phyloP scores from a whole-genome alignment of 2,329 filamentous ascomycete genomes.

The Coniochaeta sp. region DNA sequence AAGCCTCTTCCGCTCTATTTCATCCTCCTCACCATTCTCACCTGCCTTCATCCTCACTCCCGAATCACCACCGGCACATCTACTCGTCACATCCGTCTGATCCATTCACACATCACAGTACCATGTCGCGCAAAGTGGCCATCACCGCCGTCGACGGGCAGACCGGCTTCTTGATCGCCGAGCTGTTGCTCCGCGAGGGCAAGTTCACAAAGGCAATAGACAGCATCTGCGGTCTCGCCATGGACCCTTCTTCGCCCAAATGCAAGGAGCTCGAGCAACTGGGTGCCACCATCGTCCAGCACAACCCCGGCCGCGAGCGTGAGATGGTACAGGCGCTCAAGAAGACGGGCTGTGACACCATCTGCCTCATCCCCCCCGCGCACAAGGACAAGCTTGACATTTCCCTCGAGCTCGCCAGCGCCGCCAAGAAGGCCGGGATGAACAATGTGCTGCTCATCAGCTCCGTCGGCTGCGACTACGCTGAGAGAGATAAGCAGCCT shows the following conservation, averaged over 20 bases:
- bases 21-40: neutral
- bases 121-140: slow-evolving; percentile 39
- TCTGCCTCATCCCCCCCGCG: slow-evolving; percentile 41
- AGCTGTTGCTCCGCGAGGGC: slow-evolving; percentile 34
- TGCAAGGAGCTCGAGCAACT: slow-evolving; percentile 31
- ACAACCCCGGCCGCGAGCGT: slow-evolving; percentile 30
- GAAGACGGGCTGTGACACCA: slow-evolving; percentile 34
- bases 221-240: slow-evolving; percentile 30
- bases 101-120: neutral
- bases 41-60: neutral
- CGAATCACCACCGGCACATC: neutral
- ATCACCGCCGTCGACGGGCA: slow-evolving; percentile 41
- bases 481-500: slow-evolving; percentile 38
- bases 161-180: slow-evolving; percentile 41
- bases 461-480: slow-evolving; percentile 40
- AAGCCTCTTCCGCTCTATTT: neutral
- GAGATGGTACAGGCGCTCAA: slow-evolving; percentile 35
- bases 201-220: slow-evolving; percentile 33
- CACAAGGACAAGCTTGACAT: slow-evolving; percentile 37
- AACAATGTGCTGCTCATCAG: slow-evolving; percentile 39
- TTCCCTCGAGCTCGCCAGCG: slow-evolving; percentile 32
- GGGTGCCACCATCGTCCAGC: slow-evolving; percentile 32
- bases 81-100: too few species aligned
- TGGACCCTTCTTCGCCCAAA: slow-evolving; percentile 27
- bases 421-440: slow-evolving; percentile 34